Evolutionary conservation across 805 yeast genomes (phyloP), one percentile per base, ranked within the genome.

Genomic region (Blastobotrys americana): DNA sequence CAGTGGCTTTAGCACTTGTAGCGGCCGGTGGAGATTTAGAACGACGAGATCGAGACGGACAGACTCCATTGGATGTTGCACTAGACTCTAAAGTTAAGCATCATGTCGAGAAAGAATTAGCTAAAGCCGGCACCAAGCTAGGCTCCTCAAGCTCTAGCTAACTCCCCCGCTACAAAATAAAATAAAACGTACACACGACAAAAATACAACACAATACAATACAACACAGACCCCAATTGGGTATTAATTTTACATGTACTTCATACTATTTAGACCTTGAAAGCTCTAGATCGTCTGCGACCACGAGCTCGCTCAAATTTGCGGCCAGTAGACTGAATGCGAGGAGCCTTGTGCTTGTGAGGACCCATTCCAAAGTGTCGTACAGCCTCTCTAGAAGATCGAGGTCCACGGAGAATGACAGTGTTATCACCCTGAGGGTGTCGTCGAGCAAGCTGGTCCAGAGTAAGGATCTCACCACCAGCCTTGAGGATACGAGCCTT

Each of bases 301-400:
- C 99, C 99, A 86, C 99, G 93, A 68, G 97, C 99, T 77, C 93
- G 88, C 83, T 93, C 98, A 83, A 93, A 93, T 80, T 93, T 93
- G 84, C 97, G 93, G 74, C 99, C 99, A 73, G 78, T 88, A 56
- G 97, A 90, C 68, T 74, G 66, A 74, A 93, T 82, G 80, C 94
- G 88, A 77, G 99, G 99, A 68, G 97, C 97, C 87, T 93, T 93
- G 78, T 80, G 76, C 82, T 87, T 87, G 94, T 93, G 98, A 69
- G 99, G 99, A 78, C 99, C 99, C 74, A 90, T 71, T 74, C 99
- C 99, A 71, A 93, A 93, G 84, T 93, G 97, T 80, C 97, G 87
- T 67, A 87, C 97, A 67, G 97, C 97, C 80, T 93, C 97, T 81
- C 99, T 87, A 74, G 95, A 69, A 77, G 77, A 80, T 85, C 97